Conservation (phyloP, 495 filamentous ascomycete genomes). For the Penicillium macrosclerotiorum region DNA sequence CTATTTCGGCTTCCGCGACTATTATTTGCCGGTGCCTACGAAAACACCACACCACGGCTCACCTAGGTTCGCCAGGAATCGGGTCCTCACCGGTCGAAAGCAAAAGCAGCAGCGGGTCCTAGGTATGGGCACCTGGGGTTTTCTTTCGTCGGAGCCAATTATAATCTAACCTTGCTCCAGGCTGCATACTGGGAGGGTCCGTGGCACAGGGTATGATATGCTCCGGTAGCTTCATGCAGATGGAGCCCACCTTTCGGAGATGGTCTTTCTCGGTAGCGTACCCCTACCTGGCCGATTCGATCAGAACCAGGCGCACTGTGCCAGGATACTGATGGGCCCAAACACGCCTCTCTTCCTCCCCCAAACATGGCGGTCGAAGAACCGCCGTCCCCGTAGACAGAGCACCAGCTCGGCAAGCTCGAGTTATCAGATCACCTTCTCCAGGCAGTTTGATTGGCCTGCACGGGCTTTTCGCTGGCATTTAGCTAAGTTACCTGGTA, state of each 20-base stretch:
- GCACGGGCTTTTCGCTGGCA: neutral
- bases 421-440: slow-evolving; percentile 17
- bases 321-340: too few species aligned
- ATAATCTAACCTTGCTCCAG: slow-evolving; percentile 6
- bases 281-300: too few species aligned
- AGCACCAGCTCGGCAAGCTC: too few species aligned
- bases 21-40: slow-evolving; percentile 8
- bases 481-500: neutral
- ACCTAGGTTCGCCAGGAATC: too few species aligned
- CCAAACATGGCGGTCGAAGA: too few species aligned
- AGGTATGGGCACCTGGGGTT: neutral
- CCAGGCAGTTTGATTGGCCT: too few species aligned
- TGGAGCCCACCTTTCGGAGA: slow-evolving; percentile 23
- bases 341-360: slow-evolving; percentile 8
- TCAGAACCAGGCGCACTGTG: too few species aligned
- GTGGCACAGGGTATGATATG: slow-evolving; percentile 22
- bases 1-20: slow-evolving; percentile 17
- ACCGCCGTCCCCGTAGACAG: too few species aligned
- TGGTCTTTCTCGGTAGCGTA: too few species aligned
- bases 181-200: slow-evolving; percentile 16
- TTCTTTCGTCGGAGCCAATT: slow-evolving; percentile 9
- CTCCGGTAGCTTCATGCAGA: slow-evolving; percentile 17
- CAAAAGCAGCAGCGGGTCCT: slow-evolving; percentile 1
- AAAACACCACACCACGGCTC: too few species aligned
- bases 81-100: too few species aligned